Percentiles rank a stretch among this genome's conserved stretches.
Evolutionary conservation across 768 basidiomycete species (phyloP).

Genomic region (Mycena rebaudengoi): DNA sequence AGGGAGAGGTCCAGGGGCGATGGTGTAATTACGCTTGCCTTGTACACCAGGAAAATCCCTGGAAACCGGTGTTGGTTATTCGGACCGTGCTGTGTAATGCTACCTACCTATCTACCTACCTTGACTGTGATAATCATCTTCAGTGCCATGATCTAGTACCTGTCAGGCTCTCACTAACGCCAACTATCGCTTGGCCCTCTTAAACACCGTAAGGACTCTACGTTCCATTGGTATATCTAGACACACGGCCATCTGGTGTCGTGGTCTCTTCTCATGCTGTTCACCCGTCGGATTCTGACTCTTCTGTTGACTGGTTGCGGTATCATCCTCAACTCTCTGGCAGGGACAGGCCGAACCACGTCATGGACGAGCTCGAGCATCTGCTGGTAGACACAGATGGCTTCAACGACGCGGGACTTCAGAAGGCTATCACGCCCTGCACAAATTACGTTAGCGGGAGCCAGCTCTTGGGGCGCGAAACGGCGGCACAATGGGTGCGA

Average conservation of each 20-base stretch:
- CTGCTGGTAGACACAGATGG: slow-evolving; percentile 27
- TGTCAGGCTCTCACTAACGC: too few species aligned
- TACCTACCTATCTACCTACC: too few species aligned
- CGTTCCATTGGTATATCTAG: too few species aligned
- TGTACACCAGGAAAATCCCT: too few species aligned
- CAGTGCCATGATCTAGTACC: too few species aligned
- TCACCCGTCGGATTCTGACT: neutral
- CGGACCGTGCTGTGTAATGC: too few species aligned
- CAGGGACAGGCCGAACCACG: neutral
- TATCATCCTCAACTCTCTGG: neutral
- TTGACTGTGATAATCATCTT: too few species aligned
- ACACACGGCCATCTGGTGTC: too few species aligned
- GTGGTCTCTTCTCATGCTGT: too few species aligned
- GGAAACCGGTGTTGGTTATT: too few species aligned
- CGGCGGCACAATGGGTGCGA: slow-evolving; percentile 26
- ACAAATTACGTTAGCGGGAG: slow-evolving; percentile 25
- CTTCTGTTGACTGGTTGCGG: neutral
- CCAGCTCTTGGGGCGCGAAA: slow-evolving; percentile 23
- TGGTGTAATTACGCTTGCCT: neutral
- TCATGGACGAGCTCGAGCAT: slow-evolving; percentile 27
- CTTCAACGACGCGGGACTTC: slow-evolving; percentile 23
- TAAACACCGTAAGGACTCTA: too few species aligned
- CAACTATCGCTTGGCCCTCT: too few species aligned
- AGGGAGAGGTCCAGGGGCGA: neutral
- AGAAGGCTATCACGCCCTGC: slow-evolving; percentile 27